These are phyloP conservation scores for Penstemon barbatus DNA, from an alignment of 257 asterid species.

Conservation along the genomic window DNA sequence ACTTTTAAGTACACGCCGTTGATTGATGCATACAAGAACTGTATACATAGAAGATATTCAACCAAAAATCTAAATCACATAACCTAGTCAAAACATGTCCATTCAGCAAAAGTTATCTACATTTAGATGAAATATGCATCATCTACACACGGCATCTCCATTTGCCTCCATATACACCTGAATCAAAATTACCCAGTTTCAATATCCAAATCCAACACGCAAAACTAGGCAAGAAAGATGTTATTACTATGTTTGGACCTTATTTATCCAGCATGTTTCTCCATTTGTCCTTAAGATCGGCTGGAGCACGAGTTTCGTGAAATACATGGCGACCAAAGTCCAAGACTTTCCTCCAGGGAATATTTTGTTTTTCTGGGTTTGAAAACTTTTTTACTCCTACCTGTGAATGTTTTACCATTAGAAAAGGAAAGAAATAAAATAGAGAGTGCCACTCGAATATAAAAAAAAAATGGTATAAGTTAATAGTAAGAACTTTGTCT, in stretches of 20 bases:
- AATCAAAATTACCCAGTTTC: neutral
- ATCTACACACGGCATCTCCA: too few species aligned
- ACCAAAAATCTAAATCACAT: too few species aligned
- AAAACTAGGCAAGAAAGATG: neutral
- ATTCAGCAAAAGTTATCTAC: too few species aligned
- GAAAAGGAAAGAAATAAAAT: too few species aligned
- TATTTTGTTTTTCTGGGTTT: conserved; percentile 26
- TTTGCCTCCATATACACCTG: neutral
- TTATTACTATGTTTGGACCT: neutral
- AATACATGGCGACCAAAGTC: conserved; percentile 48
- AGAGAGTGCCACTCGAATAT: too few species aligned
- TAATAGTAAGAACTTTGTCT: too few species aligned
- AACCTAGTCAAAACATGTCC: too few species aligned
- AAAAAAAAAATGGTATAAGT: too few species aligned
- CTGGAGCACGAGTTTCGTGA: conserved; percentile 55
- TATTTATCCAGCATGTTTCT: conserved; percentile 44
- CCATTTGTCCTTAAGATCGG: conserved; percentile 75
- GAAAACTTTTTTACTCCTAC: conserved; percentile 46
- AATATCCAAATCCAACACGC: neutral
- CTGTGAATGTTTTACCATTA: conserved; percentile 26
- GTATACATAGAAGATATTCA: too few species aligned
- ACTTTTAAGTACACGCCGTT: too few species aligned
- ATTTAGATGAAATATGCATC: too few species aligned
- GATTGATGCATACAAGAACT: too few species aligned
- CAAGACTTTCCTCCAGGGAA: conserved; percentile 69